Percentiles rank a stretch among this genome's conserved stretches.
phyloP scores from a whole-genome alignment of 2,329 filamentous ascomycete species.

The Fusarium udum region DNA sequence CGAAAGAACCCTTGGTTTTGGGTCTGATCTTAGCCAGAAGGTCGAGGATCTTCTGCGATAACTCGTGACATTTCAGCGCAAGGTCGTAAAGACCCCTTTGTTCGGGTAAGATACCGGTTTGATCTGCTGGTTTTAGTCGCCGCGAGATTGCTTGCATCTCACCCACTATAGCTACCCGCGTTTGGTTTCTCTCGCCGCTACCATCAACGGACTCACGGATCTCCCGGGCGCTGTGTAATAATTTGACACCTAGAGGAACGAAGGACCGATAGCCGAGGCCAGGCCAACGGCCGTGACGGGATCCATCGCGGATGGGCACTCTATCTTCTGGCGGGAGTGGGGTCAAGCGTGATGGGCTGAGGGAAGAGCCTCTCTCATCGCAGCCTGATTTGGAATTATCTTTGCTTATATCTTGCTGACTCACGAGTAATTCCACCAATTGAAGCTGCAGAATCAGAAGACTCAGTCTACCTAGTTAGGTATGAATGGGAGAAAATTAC shows the following conservation, averaged over 20 bases:
- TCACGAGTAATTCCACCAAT: background rate
- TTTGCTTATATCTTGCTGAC: background rate
- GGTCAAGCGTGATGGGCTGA: too few species aligned
- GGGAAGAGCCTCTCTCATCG: too few species aligned
- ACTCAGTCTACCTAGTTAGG: accelerated
- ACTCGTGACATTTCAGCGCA: background rate
- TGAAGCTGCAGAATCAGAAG: background rate
- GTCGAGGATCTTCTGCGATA: background rate
- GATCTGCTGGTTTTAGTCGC: background rate
- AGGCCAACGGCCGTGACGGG: background rate
- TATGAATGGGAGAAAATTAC: background rate
- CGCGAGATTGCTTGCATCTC: background rate
- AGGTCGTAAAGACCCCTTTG: background rate
- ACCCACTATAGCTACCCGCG: background rate
- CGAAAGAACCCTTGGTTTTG: too few species aligned
- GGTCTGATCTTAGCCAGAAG: too few species aligned
- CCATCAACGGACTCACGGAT: background rate
- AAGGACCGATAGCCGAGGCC: background rate
- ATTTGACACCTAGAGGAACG: background rate
- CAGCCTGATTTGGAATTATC: background rate
- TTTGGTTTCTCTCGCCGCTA: background rate
- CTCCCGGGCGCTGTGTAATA: background rate
- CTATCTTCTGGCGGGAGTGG: too few species aligned
- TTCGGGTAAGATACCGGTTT: background rate
- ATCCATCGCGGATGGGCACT: background rate